These are phyloP conservation scores for Thraustotheca clavata DNA, from an alignment of 352 stramenopile genomes.

Conservation along the genomic window DNA sequence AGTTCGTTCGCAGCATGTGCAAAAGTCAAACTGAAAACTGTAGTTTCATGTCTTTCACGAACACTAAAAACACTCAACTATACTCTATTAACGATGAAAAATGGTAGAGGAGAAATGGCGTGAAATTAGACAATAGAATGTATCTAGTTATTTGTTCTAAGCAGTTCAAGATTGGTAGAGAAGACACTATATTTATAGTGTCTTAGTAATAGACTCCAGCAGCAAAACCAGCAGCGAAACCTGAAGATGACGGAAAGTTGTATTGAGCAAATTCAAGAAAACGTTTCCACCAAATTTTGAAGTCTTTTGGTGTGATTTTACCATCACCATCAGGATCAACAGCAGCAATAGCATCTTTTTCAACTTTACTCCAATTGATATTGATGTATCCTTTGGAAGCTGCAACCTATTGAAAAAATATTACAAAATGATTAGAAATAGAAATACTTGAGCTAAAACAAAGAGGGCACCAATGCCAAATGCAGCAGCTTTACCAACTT, in stretches of 20 bases:
- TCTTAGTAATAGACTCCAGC: constrained; percentile 11
- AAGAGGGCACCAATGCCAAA: constrained; percentile 72
- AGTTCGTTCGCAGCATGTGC: constrained; percentile 20
- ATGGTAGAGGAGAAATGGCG: no score
- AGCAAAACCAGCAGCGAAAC: constrained; percentile 14
- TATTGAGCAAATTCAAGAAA: constrained; percentile 63
- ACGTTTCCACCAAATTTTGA: constrained; percentile 67
- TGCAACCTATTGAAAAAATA: constrained; percentile 29
- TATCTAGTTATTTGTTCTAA: no score
- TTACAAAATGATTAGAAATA: not conserved
- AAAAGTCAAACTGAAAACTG: constrained; percentile 22
- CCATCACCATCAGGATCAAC: constrained; percentile 77
- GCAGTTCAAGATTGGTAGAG: no score
- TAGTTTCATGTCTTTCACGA: no score
- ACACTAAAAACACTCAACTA: no score
- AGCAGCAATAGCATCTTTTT: constrained; percentile 75
- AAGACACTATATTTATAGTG: no score
- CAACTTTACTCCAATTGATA: constrained; percentile 85
- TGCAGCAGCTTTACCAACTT: constrained; percentile 69
- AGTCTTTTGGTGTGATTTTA: constrained; percentile 75
- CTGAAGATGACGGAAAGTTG: constrained; percentile 68
- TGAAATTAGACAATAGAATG: no score
- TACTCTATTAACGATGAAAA: no score
- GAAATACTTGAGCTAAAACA: constrained; percentile 44
- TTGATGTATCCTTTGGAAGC: constrained; percentile 83